Conservation (phyloP, 179 eudicot genomes). For the Beta macrorhiza region DNA sequence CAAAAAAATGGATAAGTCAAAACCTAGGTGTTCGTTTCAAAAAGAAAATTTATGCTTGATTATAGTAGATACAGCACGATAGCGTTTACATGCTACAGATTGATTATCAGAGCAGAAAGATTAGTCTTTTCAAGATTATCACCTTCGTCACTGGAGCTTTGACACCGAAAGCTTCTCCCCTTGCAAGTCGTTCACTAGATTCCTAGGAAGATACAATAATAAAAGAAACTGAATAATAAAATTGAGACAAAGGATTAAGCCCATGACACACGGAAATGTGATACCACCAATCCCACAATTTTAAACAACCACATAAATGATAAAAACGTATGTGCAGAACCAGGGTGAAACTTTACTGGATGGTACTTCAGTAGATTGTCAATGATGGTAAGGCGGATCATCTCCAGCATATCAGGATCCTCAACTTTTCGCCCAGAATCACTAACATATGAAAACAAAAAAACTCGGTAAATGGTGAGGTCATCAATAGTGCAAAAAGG, state of each 20-base stretch:
- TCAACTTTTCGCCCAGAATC: slow-evolving; percentile 82
- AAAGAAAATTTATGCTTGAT: not conserved
- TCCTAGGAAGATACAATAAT: slow-evolving; percentile 42
- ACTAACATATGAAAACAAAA: slow-evolving; percentile 38
- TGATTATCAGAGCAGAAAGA: not conserved
- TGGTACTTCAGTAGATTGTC: slow-evolving; percentile 89
- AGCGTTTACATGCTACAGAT: not conserved
- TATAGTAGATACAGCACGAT: not conserved
- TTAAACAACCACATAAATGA: slow-evolving; percentile 2
- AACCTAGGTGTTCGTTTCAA: not conserved
- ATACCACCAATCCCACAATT: not conserved
- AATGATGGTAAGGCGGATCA: slow-evolving; percentile 84
- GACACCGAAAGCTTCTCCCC: slow-evolving; percentile 96
- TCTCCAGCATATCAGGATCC: slow-evolving; percentile 93
- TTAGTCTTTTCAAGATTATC: not conserved
- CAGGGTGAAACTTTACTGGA: slow-evolving; percentile 57
- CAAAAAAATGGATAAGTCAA: not conserved
- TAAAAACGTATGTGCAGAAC: not conserved
- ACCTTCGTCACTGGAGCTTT: slow-evolving; percentile 88
- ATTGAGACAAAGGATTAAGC: not conserved
- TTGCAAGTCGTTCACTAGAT: slow-evolving; percentile 88
- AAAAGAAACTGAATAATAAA: not conserved
- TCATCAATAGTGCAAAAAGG: not conserved
- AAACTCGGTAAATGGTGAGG: slow-evolving; percentile 9
- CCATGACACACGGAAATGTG: not conserved